Evolutionary conservation across 371 early-diverging fungal genomes (phyloP).

Genomic region (Batkoa obscura): DNA sequence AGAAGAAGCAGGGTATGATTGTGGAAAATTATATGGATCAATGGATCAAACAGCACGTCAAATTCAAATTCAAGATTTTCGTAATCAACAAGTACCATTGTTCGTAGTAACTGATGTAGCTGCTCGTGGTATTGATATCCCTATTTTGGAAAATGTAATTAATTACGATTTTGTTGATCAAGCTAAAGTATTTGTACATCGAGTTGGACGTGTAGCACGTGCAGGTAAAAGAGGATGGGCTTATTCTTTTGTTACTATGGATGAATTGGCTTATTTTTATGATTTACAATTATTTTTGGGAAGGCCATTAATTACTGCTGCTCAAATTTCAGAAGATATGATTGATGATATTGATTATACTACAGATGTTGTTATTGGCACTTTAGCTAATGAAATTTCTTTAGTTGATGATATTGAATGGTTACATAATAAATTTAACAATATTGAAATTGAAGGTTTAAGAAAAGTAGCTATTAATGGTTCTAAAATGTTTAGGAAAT

Average conservation of each 20-base stretch:
- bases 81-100: constrained; percentile 50
- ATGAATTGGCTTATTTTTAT: constrained; percentile 73
- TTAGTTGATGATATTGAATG: constrained; percentile 53
- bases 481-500: constrained; percentile 64
- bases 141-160: constrained; percentile 87
- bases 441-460: constrained; percentile 39
- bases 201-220: constrained; percentile 96
- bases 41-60: constrained; percentile 85
- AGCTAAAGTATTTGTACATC: constrained; percentile 93
- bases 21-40: constrained; percentile 83
- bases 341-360: constrained; percentile 37
- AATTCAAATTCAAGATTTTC: constrained; percentile 66
- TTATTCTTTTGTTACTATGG: constrained; percentile 67
- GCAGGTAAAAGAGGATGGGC: constrained; percentile 89
- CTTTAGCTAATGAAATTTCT: constrained; percentile 36
- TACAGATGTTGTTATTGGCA: constrained; percentile 60
- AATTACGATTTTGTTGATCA: constrained; percentile 92
- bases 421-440: constrained; percentile 29
- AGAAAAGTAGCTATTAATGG: constrained; percentile 56
- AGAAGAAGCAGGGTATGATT: constrained; percentile 40
- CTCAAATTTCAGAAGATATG: constrained; percentile 1
- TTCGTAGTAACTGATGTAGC: constrained; percentile 98
- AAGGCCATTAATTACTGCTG: constrained; percentile 35
- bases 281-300: constrained; percentile 85
- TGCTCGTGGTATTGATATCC: constrained; percentile 98